Base-by-base conservation (phyloP, 2,329 filamentous ascomycete species). In the Emmonsia crescens region DNA sequence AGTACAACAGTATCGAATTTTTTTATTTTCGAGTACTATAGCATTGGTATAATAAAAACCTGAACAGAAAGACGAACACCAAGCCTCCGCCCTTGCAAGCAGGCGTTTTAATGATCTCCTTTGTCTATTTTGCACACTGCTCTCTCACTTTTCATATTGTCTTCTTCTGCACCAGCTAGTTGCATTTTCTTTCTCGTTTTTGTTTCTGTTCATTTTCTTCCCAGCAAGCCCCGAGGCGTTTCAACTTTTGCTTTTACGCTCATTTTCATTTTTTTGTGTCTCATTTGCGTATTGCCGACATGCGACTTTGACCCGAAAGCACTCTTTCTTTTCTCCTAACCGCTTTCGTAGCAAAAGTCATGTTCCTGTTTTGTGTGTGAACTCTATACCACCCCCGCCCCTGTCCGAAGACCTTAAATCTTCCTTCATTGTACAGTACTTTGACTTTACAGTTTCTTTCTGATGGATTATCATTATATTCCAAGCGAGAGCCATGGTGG, bases 381-480 rank as follows among this genome's bases (percentile, higher is more conserved):
- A 33, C 29, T 54, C 19, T 48, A 4, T 29, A 19, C 14, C 27
- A 16, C 10, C 19, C 49, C 48, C 24, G 48, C 14, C 48, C 14
- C 12, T 29, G 10, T 29, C 21, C 1, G 29, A 51, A 21, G 10
- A 29, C 16, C 10, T 24, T 51, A 14, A 16, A 5, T 5, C 9
- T 31, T 24, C 24, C 68, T 64, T 40, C 19, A 36, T 40, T 57
- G 54, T 27, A 27, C 38, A n/a, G n/a, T n/a, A n/a, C n/a, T 57
- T 8, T 40, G 21, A 24, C 24, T 57, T 57, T 40, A 6, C 33
- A 57, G 1, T 57, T 33, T 57, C 6, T 46, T 24, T 33, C 31
- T 38, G 2, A 6, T 36, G 31, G 31, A 36, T 38, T 36, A 33
- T 16, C 36, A 19, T 24, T 57, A 9, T 10, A 16, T 42, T 24